Evolutionary conservation across 441 rosid species (phyloP), one percentile per base, ranked within the genome.

Genomic region (Bocquillonia castaneifolia): DNA sequence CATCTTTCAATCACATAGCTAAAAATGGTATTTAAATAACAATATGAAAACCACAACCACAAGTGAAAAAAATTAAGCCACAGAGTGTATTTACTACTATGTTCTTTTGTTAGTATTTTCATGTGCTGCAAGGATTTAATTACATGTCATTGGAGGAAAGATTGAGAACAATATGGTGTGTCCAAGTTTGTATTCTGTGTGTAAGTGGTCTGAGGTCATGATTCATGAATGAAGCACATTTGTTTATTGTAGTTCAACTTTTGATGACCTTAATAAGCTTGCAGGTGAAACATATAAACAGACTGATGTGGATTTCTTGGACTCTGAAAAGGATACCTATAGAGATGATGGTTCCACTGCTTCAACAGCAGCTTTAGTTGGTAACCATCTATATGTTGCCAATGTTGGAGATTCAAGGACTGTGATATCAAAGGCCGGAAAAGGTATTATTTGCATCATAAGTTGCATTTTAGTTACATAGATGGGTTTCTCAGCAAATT

Each of bases 261-360:
- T 23, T 47, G 54, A 58, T 72, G 74, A 72, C 34, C 54, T 76
- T 70, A 45, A 18, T 52, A 50, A 75, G 26, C 61, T 65, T 75
- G 81, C 87, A 88, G 99, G 86, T 80, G 93, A 90, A 88, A 87
- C 94, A 65, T 94, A 90, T 80, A 81, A 84, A 75, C 91, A 85
- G 79, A 94, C 96, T 53, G 99, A 94, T 75, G 84, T 40, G 28
- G 93, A 84, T 71, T 92, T 94, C 74, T 82, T 94, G 67, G 87
- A 86, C 47, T 88, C 92, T n/a, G 98, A 87, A 81, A 88, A 83
- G 73, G 97, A 88, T 72, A 75, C 83, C n/a, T 92, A 78, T 64
- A 74, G 98, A 67, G 99, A 94, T 68, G 99, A 94, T 82, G 99
- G 98, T 72, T 94, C 99, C 54, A 94, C 99, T 66, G 99, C 99